These are phyloP conservation scores for Viola odorata DNA, from an alignment of 345 rosid species.

Conservation along the genomic window DNA sequence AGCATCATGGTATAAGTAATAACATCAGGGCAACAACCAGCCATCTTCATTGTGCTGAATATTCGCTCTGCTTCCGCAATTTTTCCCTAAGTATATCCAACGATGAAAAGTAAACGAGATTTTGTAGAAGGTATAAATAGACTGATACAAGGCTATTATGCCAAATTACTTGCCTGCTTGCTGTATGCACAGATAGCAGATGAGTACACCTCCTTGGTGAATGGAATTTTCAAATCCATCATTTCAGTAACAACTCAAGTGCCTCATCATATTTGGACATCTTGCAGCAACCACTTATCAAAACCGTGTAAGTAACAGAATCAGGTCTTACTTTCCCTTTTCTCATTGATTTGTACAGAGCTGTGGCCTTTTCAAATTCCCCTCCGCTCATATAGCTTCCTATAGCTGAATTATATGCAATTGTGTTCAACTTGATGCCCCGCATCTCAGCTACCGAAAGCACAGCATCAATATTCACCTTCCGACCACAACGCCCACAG, in stretches of 20 bases:
- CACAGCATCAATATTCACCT: constrained; percentile 68
- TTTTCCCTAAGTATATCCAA: constrained; percentile 45
- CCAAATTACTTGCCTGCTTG: constrained; percentile 56
- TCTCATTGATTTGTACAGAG: constrained; percentile 65
- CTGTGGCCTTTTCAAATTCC: constrained; percentile 62
- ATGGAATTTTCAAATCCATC: constrained; percentile 46
- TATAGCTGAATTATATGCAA: constrained; percentile 84
- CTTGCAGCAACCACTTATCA: constrained; percentile 71
- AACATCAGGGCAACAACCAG: constrained; percentile 69
- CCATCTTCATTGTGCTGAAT: constrained; percentile 64
- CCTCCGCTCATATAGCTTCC: constrained; percentile 84
- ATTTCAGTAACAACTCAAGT: constrained; percentile 59
- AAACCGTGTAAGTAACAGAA: constrained; percentile 70
- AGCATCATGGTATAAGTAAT: constrained; percentile 76
- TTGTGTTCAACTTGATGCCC: constrained; percentile 64
- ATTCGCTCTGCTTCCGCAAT: constrained; percentile 69
- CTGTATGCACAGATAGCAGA: constrained; percentile 65
- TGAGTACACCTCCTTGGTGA: constrained; percentile 79
- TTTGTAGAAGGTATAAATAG: constrained; percentile 1
- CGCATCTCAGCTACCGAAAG: constrained; percentile 76
- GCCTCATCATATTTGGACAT: constrained; percentile 72
- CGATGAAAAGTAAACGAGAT: constrained; percentile 4
- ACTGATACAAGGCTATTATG: constrained; percentile 9
- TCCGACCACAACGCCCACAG: constrained; percentile 67
- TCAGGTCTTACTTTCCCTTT: constrained; percentile 57